Evolutionary conservation across 1,284 basidiomycete species (phyloP), one percentile per base, ranked within the genome.

Genomic region (Pseudozyma hubeiensis): DNA sequence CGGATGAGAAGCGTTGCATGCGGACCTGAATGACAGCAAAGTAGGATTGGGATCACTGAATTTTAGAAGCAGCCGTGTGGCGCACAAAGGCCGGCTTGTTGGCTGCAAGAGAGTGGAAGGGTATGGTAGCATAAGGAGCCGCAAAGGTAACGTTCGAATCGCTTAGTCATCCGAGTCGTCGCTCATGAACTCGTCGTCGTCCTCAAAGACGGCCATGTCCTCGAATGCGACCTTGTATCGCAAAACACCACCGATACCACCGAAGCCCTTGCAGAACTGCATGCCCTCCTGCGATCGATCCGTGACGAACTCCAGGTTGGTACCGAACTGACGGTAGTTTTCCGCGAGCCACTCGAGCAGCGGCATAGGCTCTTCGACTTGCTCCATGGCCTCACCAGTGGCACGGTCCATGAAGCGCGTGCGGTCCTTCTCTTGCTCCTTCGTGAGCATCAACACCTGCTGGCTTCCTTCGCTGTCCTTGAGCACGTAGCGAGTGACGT

Each of bases 221-320:
- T 84, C 81, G 41, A 84, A 83, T 14, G 80, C 81, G 11, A 84
- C 81, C 66, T 83, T 82, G 79, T 78, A 84, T 63, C 94, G 90
- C 70, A 97, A 87, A 64, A 98, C 87, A 35, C 96, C 96, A 48
- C 96, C 96, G 75, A 99, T 97, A 37, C 96, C 96, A 87, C 96
- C 96, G 82, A 99, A 99, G 53, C 96, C 97, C 85, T 96, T 96
- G 81, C 97, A 94, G 87, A 98, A 99, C 86, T 99, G 97, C 46
- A 93, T 93, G 35, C 96, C 96, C 85, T 99, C 96, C 84, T 98
- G 95, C n/a, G 93, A 95, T 52, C 84, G 75, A 57, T 81, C 78
- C 7, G 80, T 79, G 50, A 79, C 82, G 34, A 81, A 88, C 78
- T 98, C 96, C 68, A 98, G 90, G 77, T 91, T 91, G 62, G 95